phyloP scores from a whole-genome alignment of 768 basidiomycete genomes.

The Xanthoconium stramineum region DNA sequence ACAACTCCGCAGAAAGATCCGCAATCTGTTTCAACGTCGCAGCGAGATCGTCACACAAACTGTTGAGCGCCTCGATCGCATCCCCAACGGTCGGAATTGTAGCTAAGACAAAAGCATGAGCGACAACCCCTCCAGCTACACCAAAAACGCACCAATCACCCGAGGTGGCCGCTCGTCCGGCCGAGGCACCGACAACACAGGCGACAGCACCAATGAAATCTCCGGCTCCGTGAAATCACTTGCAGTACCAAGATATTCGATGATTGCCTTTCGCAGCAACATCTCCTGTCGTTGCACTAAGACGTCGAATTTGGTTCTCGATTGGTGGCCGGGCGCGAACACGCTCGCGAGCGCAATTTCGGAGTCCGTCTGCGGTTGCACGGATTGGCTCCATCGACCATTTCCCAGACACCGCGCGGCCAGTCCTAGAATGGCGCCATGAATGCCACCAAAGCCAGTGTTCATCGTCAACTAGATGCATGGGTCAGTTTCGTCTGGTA shows the following conservation, averaged over 20 bases:
- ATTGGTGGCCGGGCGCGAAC: constrained; percentile 52
- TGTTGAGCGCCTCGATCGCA: constrained; percentile 62
- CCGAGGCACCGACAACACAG: constrained; percentile 54
- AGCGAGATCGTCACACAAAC: constrained; percentile 59
- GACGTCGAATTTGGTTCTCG: constrained; percentile 57
- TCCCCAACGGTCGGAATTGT: constrained; percentile 77
- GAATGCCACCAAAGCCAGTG: constrained; percentile 83
- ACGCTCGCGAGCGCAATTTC: constrained; percentile 57
- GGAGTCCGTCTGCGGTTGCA: constrained; percentile 63
- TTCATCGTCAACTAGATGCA: constrained; percentile 50
- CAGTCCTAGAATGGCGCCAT: constrained; percentile 71
- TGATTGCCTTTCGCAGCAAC: constrained; percentile 56
- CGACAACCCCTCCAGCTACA: not conserved
- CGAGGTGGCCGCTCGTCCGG: constrained; percentile 56
- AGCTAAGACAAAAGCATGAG: constrained; percentile 37
- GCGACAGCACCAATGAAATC: constrained; percentile 68
- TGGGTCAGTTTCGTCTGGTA: not conserved
- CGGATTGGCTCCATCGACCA: constrained; percentile 52
- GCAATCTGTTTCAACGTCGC: constrained; percentile 62
- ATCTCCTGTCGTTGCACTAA: constrained; percentile 53
- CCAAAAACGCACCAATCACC: constrained; percentile 48
- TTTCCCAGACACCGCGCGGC: constrained; percentile 68
- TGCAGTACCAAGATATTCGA: constrained; percentile 66
- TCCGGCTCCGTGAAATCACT: constrained; percentile 80
- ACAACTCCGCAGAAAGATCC: constrained; percentile 67